phyloP scores from a whole-genome alignment of 495 filamentous ascomycete species.

The Penicillium riverlandense region DNA sequence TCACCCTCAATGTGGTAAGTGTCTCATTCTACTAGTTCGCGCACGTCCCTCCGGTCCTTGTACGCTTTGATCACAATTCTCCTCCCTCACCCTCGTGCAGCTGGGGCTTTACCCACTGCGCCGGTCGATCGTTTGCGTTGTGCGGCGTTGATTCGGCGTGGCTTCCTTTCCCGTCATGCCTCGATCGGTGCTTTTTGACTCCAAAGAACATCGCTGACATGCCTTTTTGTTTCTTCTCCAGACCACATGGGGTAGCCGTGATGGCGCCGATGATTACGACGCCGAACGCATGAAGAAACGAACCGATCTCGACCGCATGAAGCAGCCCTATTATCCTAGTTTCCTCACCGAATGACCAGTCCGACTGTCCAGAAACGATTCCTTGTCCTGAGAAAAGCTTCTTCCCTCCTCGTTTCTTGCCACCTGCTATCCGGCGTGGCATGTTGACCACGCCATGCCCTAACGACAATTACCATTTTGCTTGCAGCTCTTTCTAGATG shows the following conservation, averaged over 20 bases:
- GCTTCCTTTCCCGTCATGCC: background rate
- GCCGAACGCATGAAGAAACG: constrained; percentile 49
- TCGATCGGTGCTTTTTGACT: constrained; percentile 1
- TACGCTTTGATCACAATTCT: constrained; percentile 22
- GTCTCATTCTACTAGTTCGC: constrained; percentile 6
- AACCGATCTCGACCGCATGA: constrained; percentile 33
- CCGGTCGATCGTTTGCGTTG: too few relatives aligned
- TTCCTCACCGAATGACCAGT: constrained; percentile 21
- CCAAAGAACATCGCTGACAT: constrained; percentile 6
- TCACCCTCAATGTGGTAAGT: constrained; percentile 65
- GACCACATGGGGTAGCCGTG: constrained; percentile 54
- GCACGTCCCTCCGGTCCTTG: constrained; percentile 4
- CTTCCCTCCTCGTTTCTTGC: constrained; percentile 1
- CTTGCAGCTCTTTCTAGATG: constrained; percentile 17
- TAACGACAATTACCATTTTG: constrained; percentile 18
- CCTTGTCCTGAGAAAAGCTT: background rate
- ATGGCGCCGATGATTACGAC: constrained; percentile 51
- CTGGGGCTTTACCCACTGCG: constrained; percentile 10
- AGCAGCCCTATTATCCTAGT: constrained; percentile 27
- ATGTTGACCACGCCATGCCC: constrained; percentile 33
- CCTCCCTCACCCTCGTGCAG: constrained; percentile 19
- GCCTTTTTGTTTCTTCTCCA: constrained; percentile 12
- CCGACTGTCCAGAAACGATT: background rate
- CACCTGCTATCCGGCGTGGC: background rate
- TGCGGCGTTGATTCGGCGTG: background rate